Evolutionary conservation across 2,329 filamentous ascomycete genomes (phyloP).

Genomic region (Diaporthe velutina): DNA sequence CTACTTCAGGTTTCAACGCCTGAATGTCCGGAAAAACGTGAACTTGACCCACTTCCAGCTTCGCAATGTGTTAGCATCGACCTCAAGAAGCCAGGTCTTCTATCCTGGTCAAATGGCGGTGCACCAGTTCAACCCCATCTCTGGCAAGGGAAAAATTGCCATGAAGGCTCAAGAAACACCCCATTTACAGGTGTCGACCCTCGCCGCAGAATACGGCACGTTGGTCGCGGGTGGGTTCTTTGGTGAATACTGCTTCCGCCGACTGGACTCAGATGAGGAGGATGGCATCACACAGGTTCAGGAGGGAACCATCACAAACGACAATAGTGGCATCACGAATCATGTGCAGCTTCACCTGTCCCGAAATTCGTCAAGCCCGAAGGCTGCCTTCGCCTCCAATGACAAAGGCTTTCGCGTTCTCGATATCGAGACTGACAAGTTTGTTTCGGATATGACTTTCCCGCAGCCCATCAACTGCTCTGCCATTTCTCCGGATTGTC

Average conservation of each 20-base stretch:
- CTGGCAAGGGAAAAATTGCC: constrained; percentile 57
- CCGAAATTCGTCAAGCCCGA: constrained; percentile 64
- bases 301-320: constrained; percentile 62
- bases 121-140: constrained; percentile 64
- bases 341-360: constrained; percentile 71
- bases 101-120: constrained; percentile 67
- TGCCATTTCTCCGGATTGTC: constrained; percentile 77
- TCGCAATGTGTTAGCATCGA: constrained; percentile 71
- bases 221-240: constrained; percentile 71
- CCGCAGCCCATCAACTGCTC: constrained; percentile 78
- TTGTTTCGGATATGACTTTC: constrained; percentile 67
- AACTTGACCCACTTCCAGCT: constrained; percentile 76
- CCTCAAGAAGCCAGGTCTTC: constrained; percentile 67
- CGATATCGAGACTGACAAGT: constrained; percentile 70
- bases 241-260: constrained; percentile 66
- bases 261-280: constrained; percentile 55
- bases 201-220: constrained; percentile 66
- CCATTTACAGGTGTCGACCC: constrained; percentile 59
- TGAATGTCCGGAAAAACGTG: constrained; percentile 67
- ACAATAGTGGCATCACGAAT: constrained; percentile 72
- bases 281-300: constrained; percentile 49
- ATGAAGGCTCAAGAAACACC: constrained; percentile 50
- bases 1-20: constrained; percentile 71
- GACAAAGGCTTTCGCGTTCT: constrained; percentile 70
- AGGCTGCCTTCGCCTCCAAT: constrained; percentile 74